These are phyloP conservation scores for Elaphomyces granulatus DNA, from an alignment of 495 filamentous ascomycete species.

Conservation along the genomic window DNA sequence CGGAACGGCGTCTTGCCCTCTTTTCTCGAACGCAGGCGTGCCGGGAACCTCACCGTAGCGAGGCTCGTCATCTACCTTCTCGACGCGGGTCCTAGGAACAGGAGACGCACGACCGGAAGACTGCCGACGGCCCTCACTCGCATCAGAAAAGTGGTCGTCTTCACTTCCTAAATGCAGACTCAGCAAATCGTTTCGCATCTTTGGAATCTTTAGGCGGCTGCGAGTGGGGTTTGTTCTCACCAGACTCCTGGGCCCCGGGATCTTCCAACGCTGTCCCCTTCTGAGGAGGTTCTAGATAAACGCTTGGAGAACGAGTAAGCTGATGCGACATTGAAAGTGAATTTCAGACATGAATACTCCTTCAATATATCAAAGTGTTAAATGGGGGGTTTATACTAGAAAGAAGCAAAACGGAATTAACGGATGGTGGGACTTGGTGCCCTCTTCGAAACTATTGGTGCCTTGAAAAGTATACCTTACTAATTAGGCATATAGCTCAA, in stretches of 20 bases:
- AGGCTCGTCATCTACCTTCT: constrained; percentile 42
- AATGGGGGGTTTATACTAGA: too few species aligned
- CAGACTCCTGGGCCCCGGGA: constrained; percentile 68
- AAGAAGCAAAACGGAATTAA: too few species aligned
- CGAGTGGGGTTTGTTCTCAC: constrained; percentile 27
- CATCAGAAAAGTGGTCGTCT: constrained; percentile 85
- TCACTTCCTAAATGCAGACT: constrained; percentile 47
- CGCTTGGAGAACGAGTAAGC: constrained; percentile 22
- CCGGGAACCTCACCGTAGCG: constrained; percentile 49
- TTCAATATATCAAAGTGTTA: too few species aligned
- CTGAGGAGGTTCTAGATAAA: constrained; percentile 48
- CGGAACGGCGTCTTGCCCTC: constrained; percentile 46
- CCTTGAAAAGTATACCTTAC: too few species aligned
- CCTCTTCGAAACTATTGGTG: too few species aligned
- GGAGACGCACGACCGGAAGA: constrained; percentile 34
- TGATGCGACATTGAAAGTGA: constrained; percentile 28
- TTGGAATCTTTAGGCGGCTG: too few species aligned
- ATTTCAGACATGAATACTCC: too few species aligned
- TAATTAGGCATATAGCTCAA: too few species aligned
- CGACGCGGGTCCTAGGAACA: constrained; percentile 47
- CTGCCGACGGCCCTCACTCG: constrained; percentile 47
- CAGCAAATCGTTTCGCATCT: constrained; percentile 2
- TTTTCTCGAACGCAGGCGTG: constrained; percentile 42
- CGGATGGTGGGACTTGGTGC: too few species aligned
- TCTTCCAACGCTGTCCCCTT: constrained; percentile 54